These are phyloP conservation scores for Boletus reticulatus DNA, from an alignment of 768 basidiomycete genomes.

Conservation along the genomic window DNA sequence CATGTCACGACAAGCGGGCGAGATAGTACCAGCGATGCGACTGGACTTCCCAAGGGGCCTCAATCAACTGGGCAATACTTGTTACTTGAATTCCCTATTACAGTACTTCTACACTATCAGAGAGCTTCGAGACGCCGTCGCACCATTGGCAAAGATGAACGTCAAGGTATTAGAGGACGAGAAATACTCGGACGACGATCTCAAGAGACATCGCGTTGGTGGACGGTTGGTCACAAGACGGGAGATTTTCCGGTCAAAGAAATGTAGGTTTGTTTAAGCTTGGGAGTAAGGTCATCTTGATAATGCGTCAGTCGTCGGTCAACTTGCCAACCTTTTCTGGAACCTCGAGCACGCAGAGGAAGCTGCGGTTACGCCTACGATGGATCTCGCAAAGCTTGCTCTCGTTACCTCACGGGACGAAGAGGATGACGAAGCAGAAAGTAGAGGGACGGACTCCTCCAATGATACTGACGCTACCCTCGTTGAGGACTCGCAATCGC, in stretches of 20 bases:
- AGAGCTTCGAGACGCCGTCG: slow-evolving; percentile 77
- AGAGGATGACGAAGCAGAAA: slow-evolving; percentile 76
- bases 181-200: slow-evolving; percentile 76
- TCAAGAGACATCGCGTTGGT: slow-evolving; percentile 83
- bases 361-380: slow-evolving; percentile 73
- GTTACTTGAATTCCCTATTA: slow-evolving; percentile 74
- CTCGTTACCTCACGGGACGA: slow-evolving; percentile 89
- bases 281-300: slow-evolving; percentile 7
- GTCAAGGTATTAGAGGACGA: slow-evolving; percentile 60
- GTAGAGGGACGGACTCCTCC: slow-evolving; percentile 73
- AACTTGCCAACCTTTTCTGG: slow-evolving; percentile 76
- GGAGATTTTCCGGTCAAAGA: slow-evolving; percentile 81
- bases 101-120: slow-evolving; percentile 97
- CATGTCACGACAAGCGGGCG: slow-evolving; percentile 52
- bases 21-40: slow-evolving; percentile 47
- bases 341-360: slow-evolving; percentile 65
- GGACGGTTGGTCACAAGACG: slow-evolving; percentile 77
- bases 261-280: slow-evolving; percentile 54
- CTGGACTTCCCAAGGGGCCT: slow-evolving; percentile 80
- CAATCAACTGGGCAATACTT: slow-evolving; percentile 87
- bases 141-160: slow-evolving; percentile 53
- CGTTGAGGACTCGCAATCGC: slow-evolving; percentile 65
- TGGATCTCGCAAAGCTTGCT: slow-evolving; percentile 88
- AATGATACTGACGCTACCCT: slow-evolving; percentile 88
- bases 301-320: slow-evolving; percentile 62